These are phyloP conservation scores for Abortiporus biennis DNA, from an alignment of 1,284 basidiomycete species.

Conservation along the genomic window DNA sequence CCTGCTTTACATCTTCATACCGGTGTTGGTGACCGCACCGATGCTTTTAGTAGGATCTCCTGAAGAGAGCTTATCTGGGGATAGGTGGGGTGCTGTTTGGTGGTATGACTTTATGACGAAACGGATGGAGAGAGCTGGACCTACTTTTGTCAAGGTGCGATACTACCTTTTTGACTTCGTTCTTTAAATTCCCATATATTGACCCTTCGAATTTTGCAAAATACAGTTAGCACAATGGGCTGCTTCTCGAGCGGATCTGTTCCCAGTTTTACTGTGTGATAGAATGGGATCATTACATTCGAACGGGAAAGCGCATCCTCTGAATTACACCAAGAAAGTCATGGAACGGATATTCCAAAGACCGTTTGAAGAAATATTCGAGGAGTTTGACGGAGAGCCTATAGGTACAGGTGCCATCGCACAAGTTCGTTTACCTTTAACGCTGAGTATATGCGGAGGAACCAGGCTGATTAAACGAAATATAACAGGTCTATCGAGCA, in stretches of 20 bases:
- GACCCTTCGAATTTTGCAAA: background rate
- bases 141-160: constrained; percentile 97
- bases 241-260: constrained; percentile 90
- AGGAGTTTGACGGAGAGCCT: constrained; percentile 81
- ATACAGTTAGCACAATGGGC: constrained; percentile 97
- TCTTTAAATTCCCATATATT: background rate
- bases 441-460: background rate
- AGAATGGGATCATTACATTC: constrained; percentile 88
- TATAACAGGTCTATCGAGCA: constrained; percentile 75
- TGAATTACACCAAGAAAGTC: constrained; percentile 77
- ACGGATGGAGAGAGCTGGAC: constrained; percentile 93
- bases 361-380: constrained; percentile 87
- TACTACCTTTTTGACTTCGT: constrained; percentile 14
- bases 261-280: constrained; percentile 89
- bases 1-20: constrained; percentile 81
- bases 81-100: constrained; percentile 86
- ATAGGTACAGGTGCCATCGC: constrained; percentile 99
- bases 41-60: constrained; percentile 79
- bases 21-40: constrained; percentile 81
- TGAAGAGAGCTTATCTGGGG: constrained; percentile 49
- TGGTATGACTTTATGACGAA: constrained; percentile 90
- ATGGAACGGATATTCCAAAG: constrained; percentile 83
- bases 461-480: constrained; percentile 1
- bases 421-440: constrained; percentile 51
- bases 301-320: constrained; percentile 78